Evolutionary conservation across 1,284 basidiomycete genomes (phyloP).

Genomic region (Cerrena zonata): DNA sequence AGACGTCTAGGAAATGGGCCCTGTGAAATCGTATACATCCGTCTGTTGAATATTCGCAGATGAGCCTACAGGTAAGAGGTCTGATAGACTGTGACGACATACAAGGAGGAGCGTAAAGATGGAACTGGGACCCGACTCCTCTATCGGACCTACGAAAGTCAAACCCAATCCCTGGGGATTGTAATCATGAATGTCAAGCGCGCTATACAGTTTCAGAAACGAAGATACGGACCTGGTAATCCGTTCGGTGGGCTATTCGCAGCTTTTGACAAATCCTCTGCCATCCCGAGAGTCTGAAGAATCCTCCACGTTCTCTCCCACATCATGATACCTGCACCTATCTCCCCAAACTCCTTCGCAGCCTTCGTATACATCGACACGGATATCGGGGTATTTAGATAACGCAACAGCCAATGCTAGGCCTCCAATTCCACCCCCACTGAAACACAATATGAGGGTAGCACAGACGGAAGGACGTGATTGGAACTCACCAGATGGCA

Average conservation of each 20-base stretch:
- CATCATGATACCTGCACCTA: slow-evolving; percentile 47
- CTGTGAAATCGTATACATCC: slow-evolving; percentile 41
- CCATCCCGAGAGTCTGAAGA: slow-evolving; percentile 36
- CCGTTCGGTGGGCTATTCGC: slow-evolving; percentile 38
- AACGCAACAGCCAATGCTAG: slow-evolving; percentile 41
- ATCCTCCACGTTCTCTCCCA: slow-evolving; percentile 42
- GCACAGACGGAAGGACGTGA: background rate
- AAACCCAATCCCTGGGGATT: slow-evolving; percentile 34
- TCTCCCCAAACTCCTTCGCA: slow-evolving; percentile 41
- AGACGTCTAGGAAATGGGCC: slow-evolving; percentile 42
- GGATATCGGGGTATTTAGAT: slow-evolving; percentile 32
- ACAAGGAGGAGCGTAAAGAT: slow-evolving; percentile 36
- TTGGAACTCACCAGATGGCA: slow-evolving; percentile 1
- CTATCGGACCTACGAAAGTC: slow-evolving; percentile 40
- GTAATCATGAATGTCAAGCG: background rate
- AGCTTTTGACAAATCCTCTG: slow-evolving; percentile 34
- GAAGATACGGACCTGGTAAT: slow-evolving; percentile 31
- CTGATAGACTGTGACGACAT: slow-evolving; percentile 13
- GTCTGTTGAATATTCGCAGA: slow-evolving; percentile 17
- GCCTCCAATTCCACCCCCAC: slow-evolving; percentile 46
- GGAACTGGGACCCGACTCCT: slow-evolving; percentile 35
- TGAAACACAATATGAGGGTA: slow-evolving; percentile 13
- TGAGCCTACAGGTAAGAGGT: too few species aligned
- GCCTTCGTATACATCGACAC: slow-evolving; percentile 45
- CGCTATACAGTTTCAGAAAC: too few species aligned